A percentile compares a stretch with the other conserved stretches of the same genome.
These are phyloP conservation scores for Babesia sp. DNA, from an alignment of 169 alveolate species.

Conservation along the genomic window DNA sequence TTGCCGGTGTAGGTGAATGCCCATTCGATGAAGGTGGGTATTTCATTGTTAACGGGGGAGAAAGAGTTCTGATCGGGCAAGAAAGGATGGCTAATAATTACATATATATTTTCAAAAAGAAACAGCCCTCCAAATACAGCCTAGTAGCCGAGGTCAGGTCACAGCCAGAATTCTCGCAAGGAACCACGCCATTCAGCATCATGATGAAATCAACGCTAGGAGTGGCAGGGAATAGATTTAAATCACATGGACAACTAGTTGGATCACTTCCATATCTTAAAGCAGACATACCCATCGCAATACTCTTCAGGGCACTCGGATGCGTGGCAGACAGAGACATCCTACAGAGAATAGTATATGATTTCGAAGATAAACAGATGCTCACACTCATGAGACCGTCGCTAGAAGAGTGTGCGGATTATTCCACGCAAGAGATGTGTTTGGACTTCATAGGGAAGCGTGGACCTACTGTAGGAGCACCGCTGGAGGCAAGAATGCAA, in stretches of 20 bases:
- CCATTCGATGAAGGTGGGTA: conserved; percentile 97
- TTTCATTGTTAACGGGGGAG: conserved; percentile 98
- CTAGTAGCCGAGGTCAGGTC: conserved; percentile 98
- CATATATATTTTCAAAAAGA: conserved; percentile 95
- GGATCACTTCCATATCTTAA: conserved; percentile 95
- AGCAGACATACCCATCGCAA: conserved; percentile 94
- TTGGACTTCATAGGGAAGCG: conserved; percentile 90
- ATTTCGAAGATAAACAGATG: conserved; percentile 95
- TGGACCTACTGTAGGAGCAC: conserved; percentile 94
- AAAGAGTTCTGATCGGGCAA: conserved; percentile 98
- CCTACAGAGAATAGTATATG: conserved; percentile 88
- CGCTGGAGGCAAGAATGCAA: conserved; percentile 87
- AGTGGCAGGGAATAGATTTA: conserved; percentile 75
- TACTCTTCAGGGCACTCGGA: conserved; percentile 97
- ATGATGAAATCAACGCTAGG: conserved; percentile 74
- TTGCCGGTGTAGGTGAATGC: conserved; percentile 95
- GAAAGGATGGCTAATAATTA: conserved; percentile 99
- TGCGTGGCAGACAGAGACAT: conserved; percentile 88
- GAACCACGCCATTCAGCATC: conserved; percentile 91
- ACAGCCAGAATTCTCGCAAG: conserved; percentile 91
- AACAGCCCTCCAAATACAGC: conserved; percentile 94
- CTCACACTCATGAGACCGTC: conserved; percentile 93
- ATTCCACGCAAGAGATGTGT: conserved; percentile 91
- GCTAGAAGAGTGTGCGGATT: conserved; percentile 91
- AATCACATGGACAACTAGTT: conserved; percentile 89